Evolutionary conservation across 2,329 filamentous ascomycete genomes (phyloP).

Genomic region (Pseudocercospora macadamiae): DNA sequence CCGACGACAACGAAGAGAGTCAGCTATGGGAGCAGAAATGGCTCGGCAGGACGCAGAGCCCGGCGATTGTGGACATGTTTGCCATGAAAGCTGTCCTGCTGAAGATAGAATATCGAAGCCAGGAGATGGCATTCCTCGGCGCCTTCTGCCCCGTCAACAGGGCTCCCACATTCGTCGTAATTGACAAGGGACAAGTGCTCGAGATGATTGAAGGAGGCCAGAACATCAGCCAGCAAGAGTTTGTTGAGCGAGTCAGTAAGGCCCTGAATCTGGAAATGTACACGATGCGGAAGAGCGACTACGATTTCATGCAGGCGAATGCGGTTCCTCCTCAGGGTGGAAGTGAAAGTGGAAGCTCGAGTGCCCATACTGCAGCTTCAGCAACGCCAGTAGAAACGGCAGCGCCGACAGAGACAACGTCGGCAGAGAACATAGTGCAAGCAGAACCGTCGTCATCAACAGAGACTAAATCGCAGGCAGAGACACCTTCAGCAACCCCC

Average conservation of each 20-base stretch:
- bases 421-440: too few species aligned
- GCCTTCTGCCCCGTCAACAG: constrained; percentile 81
- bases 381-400: not conserved
- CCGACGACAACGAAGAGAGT: constrained; percentile 70
- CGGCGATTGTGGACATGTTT: constrained; percentile 49
- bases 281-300: constrained; percentile 10
- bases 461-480: too few species aligned
- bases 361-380: not conserved
- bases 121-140: constrained; percentile 79
- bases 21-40: constrained; percentile 44
- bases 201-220: constrained; percentile 72
- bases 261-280: constrained; percentile 42
- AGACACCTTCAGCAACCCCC: not conserved
- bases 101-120: constrained; percentile 70
- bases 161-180: constrained; percentile 78
- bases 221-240: constrained; percentile 66
- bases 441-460: too few species aligned
- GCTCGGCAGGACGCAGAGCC: constrained; percentile 23
- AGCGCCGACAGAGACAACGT: not conserved
- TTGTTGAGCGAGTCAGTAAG: constrained; percentile 59
- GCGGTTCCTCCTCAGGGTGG: not conserved
- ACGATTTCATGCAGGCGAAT: constrained; percentile 4
- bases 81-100: constrained; percentile 68
- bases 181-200: constrained; percentile 72
- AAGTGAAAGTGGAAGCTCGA: not conserved